Evolutionary conservation across 768 basidiomycete species (phyloP), one percentile per base, ranked within the genome.

Genomic region (Butyriboletus loyo): DNA sequence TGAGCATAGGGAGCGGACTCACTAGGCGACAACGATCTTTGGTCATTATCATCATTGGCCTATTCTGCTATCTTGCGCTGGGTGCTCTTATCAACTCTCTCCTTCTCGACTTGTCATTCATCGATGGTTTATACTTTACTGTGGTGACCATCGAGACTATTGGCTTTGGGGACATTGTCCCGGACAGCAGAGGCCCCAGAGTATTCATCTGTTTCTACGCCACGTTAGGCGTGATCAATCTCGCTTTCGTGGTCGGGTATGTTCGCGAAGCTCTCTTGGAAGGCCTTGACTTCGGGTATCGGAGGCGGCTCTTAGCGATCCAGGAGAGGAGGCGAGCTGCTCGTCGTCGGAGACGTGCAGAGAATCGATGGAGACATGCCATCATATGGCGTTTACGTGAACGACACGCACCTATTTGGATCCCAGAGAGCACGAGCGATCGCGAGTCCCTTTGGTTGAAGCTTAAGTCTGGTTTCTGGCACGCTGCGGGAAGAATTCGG

Each of bases 11-110:
- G 5, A 90, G 87, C 56, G 92, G 92, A 1, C 70, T 94, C 34
- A 93, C 90, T 0, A 78, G 79, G 22, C 90, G 84, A 62, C 92
- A 93, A 60, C 81, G 90, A 5, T 80, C 84, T 1, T 78, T 93
- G n/a, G 81, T 87, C 30, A 85, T 93, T 52, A 80, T 88, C 32
- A 82, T 87, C 51, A 93, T 94, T 59, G 64, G 85, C 15, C 72
- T 94, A 1, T 75, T 93, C 22, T 74, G 75, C 52, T 92, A 90
- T 64, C 75, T 92, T 53, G 87, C 85, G 0, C 61, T 93, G 10
- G 92, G 91, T 5, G 80, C 85, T 0, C 73, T 89, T 14, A 68
- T 82, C 44, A 78, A 82, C 62, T 72, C 80, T 1, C 66, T 81
- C 52, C 66, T 85, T 39, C 61, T 74, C 22, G 49, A 76, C 4